A percentile compares a stretch with the other conserved stretches of the same genome.
These are phyloP conservation scores for Sarocladium strictum DNA, from an alignment of 2,329 filamentous ascomycete genomes.

Conservation along the genomic window DNA sequence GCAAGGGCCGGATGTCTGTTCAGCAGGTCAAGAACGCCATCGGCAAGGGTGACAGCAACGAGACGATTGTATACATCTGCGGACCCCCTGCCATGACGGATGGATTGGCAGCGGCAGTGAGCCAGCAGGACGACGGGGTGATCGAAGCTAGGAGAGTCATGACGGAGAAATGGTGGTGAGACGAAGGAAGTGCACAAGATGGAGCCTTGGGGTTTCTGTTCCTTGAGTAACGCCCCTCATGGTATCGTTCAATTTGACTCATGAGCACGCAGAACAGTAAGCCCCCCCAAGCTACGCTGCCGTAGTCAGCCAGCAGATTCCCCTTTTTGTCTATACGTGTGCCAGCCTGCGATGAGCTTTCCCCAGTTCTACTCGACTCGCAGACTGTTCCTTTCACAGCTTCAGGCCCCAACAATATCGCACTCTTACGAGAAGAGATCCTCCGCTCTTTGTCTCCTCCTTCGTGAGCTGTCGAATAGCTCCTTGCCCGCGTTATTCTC, in stretches of 20 bases:
- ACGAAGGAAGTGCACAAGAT: neutral
- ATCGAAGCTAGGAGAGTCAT: constrained; percentile 43
- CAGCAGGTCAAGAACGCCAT: constrained; percentile 36
- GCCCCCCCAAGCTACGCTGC: neutral
- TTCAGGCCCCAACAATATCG: too few species aligned
- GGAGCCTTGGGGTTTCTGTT: constrained; percentile 11
- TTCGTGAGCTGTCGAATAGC: constrained; percentile 48
- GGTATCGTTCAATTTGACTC: constrained; percentile 19
- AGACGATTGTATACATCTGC: constrained; percentile 56
- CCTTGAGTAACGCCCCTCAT: constrained; percentile 11
- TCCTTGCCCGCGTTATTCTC: constrained; percentile 56
- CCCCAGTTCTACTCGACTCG: too few species aligned
- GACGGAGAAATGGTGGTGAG: constrained; percentile 60
- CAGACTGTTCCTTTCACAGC: too few species aligned
- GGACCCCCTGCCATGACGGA: constrained; percentile 66
- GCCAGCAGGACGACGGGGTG: constrained; percentile 24
- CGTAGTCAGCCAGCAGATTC: neutral
- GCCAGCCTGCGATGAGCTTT: too few species aligned
- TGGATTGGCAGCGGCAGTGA: constrained; percentile 47
- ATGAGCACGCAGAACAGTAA: constrained; percentile 4
- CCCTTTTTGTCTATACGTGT: neutral
- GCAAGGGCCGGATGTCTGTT: constrained; percentile 34
- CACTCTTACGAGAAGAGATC: constrained; percentile 59
- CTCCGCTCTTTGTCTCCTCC: constrained; percentile 59
- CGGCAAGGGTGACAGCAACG: constrained; percentile 20